These are phyloP conservation scores for Candida fluviatilis DNA, from an alignment of 805 yeast species.

Conservation along the genomic window DNA sequence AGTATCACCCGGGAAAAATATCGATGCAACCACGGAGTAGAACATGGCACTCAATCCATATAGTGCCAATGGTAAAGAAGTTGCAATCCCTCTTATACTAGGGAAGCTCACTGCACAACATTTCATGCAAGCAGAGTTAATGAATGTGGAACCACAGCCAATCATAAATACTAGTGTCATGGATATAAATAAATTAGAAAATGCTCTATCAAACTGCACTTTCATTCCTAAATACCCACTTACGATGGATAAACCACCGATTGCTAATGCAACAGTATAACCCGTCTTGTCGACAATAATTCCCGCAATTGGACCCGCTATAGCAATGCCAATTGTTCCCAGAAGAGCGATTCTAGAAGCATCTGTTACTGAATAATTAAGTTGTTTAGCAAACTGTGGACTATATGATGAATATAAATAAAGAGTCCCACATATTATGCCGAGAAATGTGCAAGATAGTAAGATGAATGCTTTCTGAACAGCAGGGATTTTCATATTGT, in stretches of 20 bases:
- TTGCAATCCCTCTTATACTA: slow-evolving; percentile 63
- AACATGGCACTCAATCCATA: slow-evolving; percentile 73
- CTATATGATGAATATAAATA: slow-evolving; percentile 75
- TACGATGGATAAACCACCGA: slow-evolving; percentile 48
- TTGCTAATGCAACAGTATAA: slow-evolving; percentile 46
- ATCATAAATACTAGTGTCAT: slow-evolving; percentile 47
- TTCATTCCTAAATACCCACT: slow-evolving; percentile 56
- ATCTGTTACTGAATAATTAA: slow-evolving; percentile 57
- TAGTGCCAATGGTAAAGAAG: slow-evolving; percentile 69
- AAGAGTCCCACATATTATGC: slow-evolving; percentile 67
- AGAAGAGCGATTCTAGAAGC: slow-evolving; percentile 61
- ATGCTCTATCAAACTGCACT: slow-evolving; percentile 41
- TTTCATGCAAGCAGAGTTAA: slow-evolving; percentile 62
- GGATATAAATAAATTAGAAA: slow-evolving; percentile 38
- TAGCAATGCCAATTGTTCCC: slow-evolving; percentile 63
- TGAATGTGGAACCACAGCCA: slow-evolving; percentile 68
- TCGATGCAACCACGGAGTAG: slow-evolving; percentile 52
- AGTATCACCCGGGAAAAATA: slow-evolving; percentile 56
- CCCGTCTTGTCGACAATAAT: slow-evolving; percentile 59
- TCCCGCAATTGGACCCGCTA: slow-evolving; percentile 68
- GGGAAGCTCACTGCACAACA: slow-evolving; percentile 74
- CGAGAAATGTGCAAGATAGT: slow-evolving; percentile 35
- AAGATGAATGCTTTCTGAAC: slow-evolving; percentile 20
- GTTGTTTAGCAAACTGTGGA: slow-evolving; percentile 63
- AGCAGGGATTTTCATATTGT: slow-evolving; percentile 14